Evolutionary conservation across 306 rosid species (phyloP), one percentile per base, ranked within the genome.

Genomic region (Hippophae rhamnoides): DNA sequence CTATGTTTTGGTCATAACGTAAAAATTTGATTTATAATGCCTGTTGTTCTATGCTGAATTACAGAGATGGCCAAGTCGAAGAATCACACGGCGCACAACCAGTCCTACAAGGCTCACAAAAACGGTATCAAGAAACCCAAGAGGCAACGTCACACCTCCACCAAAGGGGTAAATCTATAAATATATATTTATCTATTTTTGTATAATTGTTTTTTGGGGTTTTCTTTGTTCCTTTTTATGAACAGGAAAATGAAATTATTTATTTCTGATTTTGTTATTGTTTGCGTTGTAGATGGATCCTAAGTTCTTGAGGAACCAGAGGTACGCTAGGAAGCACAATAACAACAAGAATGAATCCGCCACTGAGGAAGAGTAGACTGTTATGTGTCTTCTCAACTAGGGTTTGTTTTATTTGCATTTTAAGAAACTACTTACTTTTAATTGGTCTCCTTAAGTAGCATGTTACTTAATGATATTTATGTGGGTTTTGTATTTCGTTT

Each of bases 81-180:
- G 99, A 93, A 93, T 56, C 97, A 93, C 90, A 93, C 99, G 0
- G 95, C 99, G 41, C 99, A 93, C 89, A 93, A 93, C 76, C 99
- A 93, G 61, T 93, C 99, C 64, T 74, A 67, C 81, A 93, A 93
- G 78, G 99, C 99, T 13, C 99, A 93, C 79, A 81, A 72, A 70
- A 93, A 93, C 41, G 95, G 99, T 64, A 93, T 93, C 82, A 93
- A 93, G 70, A 93, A 93, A 74, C 99, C 99, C 50, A 76, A 74
- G 79, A 88, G 60, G 86, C 96, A 92, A 31, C 95, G 99, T 66
- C 88, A 86, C 84, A 86, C 88, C 60, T 88, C 99, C 64, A 92
- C 99, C 78, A 92, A 88, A 81, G 95, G 99, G 84, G 99, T 90
- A 76, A 1, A 48, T 0, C 8, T 31, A 31, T 31, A 31, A 2